Evolutionary conservation across 768 basidiomycete genomes (phyloP), one percentile per base, ranked within the genome.

Genomic region (Tylopilus rubrobrunneus): DNA sequence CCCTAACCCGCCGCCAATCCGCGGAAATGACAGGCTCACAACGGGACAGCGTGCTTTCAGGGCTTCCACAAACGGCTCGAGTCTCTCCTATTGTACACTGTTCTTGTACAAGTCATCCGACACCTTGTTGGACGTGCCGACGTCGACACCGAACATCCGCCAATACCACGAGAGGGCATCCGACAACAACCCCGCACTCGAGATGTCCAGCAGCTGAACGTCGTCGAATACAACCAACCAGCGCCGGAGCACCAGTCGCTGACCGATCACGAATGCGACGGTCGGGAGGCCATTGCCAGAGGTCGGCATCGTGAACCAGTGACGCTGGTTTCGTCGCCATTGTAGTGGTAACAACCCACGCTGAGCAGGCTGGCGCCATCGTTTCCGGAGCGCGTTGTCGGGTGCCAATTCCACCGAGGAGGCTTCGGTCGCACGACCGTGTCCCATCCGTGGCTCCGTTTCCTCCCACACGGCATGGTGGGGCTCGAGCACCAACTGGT

Each of bases 141-240:
- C 17, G 15, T 17, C 36, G 17, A 37, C 36, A 17, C 36, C 36
- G 15, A 3, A 15, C 74, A 29, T 74, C 80, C 80, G 84, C 12
- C 79, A 39, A 19, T 8, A 39, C n/a, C 37, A 39, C 37, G 37
- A 76, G 15, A 84, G 64, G 6, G 84, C 80, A 53, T 78, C 76
- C 7, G 75, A 74, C 5, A 78, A 68, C 1, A 80, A 68, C 7
- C 73, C 73, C 1, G 83, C 81, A 31, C 80, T 81, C 0, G 82
- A 82, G 1, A 83, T 79, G 62, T 39, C 37, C 37, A 39, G 17
- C 15, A 36, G 34, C 12, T 36, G 14, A 2, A 36, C 34, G 1
- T 36, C 6, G 5, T 37, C 36, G 15, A 17, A 37, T 15, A 17
- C 36, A 15, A 37, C 15, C 36, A 37, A 39, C 37, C 37, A 19